Evolutionary conservation across 1,284 basidiomycete species (phyloP), one percentile per base, ranked within the genome.

Genomic region (Leccinum colubrinum): DNA sequence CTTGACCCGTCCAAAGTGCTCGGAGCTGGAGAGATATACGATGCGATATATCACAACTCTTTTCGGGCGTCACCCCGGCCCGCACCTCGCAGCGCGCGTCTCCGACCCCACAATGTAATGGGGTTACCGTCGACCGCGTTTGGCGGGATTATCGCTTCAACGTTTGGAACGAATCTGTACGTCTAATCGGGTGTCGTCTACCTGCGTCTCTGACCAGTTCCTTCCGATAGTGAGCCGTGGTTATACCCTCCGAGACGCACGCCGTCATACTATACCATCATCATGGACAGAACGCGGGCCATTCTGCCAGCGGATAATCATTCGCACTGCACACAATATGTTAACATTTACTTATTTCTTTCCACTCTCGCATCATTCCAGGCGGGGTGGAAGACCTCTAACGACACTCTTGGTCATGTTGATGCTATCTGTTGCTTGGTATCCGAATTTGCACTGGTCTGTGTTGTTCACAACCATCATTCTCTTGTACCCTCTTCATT

Each of bases 71-170:
- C 15, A 66, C 65, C 48, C 65, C 64, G 58, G 64, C 68, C 61
- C 77, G 72, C 66, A 71, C 73, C 50, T 69, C 70, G 60, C 70
- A 67, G 43, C 66, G 71, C 11, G 66, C 75, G 41, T 66, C 72
- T 39, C 69, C 76, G 27, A 59, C 72, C 57, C 72, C 76, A 35
- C 73, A 74, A 22, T 77, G 78, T 51, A 81, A 79, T 61, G 87
- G 87, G 17, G 79, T 89, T 68, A 83, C 80, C 5, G 84, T 90
- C 57, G 86, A 88, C 71, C 83, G 82, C 61, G 76, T 86, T 62
- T 89, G 87, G 84, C 78, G 83, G 64, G 87, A 90, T 70, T 80
- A 86, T 74, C 82, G 84, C 59, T 84, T 85, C 68, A 85, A 77
- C 69, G 78, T 87, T 67, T 87, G 85, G 84, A 75, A 76, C 58